Evolutionary conservation across 257 asterid genomes (phyloP), one percentile per base, ranked within the genome.

Genomic region (Salvia miltiorrhiza): DNA sequence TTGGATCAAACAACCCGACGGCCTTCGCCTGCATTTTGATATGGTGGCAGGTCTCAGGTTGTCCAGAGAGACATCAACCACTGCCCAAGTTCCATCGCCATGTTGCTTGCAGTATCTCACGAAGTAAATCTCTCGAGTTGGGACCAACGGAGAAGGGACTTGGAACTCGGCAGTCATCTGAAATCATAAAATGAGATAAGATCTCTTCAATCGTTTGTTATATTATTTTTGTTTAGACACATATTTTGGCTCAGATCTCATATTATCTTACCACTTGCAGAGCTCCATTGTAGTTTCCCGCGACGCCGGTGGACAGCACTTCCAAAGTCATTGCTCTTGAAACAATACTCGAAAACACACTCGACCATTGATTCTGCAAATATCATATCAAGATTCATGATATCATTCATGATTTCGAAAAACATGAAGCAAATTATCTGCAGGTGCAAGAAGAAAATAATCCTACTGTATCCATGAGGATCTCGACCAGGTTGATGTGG

Each of bases 81-180:
- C 92, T 1, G 92, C 96, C 96, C 96, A 89, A 4, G 69, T 79
- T 12, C 95, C 96, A n/a, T 89, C 94, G 0, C 76, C 19, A 54
- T 89, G 94, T 48, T 85, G 92, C 76, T 89, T 89, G 81, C 96
- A 89, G 50, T 89, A 89, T 72, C 96, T 77, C 21, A 84, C 89
- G 10, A 83, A 89, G 80, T 87, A 87, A 66, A 77, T 87, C 28
- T 89, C 92, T 0, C 96, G 88, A 5, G 92, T 87, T 1, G 96
- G 96, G 75, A 89, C 95, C 4, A 83, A 50, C 1, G 96, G 95
- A 10, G 96, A 87, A 0, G 96, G 96, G 12, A 89, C 89, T 62
- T 89, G 96, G 79, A 89, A 80, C 77, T 89, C 96, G 13, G 96
- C 95, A n/a, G 88, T 87, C 95, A 89, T 87, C 96, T 89, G 40